Percentiles rank a stretch among this genome's conserved stretches.
phyloP scores from a whole-genome alignment of 345 rosid genomes.

The Salix arbutifolia region DNA sequence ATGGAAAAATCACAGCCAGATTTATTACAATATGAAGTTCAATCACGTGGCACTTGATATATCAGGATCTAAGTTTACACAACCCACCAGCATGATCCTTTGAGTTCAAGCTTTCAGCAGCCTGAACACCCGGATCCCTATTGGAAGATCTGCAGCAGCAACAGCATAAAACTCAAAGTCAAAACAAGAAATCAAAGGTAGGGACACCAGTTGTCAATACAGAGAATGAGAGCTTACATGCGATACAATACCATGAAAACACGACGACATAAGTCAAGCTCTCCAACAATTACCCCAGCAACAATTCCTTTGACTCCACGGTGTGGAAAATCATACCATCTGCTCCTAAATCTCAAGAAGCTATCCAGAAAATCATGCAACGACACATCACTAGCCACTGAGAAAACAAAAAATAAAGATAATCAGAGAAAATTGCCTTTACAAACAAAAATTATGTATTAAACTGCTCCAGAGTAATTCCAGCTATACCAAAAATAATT shows the following conservation, averaged over 20 bases:
- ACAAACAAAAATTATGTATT: too few species aligned
- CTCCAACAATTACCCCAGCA: conserved; percentile 88
- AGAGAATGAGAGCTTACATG: conserved; percentile 51
- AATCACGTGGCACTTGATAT: background rate
- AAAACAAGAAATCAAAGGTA: background rate
- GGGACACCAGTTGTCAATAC: background rate
- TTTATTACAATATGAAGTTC: background rate
- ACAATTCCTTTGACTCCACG: conserved; percentile 80
- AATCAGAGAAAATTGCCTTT: background rate
- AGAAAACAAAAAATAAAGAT: background rate
- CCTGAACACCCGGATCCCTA: conserved; percentile 75
- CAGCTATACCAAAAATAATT: background rate
- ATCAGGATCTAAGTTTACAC: background rate
- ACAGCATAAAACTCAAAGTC: background rate
- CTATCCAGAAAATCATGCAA: conserved; percentile 75
- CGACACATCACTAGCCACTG: conserved; percentile 77
- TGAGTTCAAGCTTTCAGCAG: conserved; percentile 61
- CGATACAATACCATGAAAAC: conserved; percentile 84
- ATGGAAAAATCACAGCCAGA: background rate
- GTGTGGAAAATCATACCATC: conserved; percentile 95
- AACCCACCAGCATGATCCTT: conserved; percentile 74
- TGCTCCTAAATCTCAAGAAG: conserved; percentile 75
- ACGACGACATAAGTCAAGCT: conserved; percentile 69
- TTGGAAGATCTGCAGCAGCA: conserved; percentile 65
- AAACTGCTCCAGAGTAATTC: too few species aligned